Evolutionary conservation across 352 stramenopile genomes (phyloP).

Genomic region (Globisporangium middletonii): DNA sequence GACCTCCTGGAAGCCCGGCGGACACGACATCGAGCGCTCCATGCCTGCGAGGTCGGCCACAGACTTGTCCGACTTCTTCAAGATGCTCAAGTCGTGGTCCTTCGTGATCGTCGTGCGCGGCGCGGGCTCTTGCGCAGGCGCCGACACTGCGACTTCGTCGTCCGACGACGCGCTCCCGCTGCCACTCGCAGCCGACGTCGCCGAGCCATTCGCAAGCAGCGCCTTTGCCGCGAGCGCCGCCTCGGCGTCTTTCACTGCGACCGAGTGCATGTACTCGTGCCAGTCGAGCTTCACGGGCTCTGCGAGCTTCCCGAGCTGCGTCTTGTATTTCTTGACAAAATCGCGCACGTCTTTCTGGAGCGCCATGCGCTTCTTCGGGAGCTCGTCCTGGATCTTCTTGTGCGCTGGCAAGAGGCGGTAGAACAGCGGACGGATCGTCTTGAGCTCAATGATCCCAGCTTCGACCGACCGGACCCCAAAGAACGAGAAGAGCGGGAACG

Average conservation of each 20-base stretch:
- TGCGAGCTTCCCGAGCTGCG: constrained; percentile 52
- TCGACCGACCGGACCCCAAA: constrained; percentile 85
- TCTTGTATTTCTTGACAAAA: constrained; percentile 73
- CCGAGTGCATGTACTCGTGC: constrained; percentile 80
- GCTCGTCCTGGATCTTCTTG: constrained; percentile 74
- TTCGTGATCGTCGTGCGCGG: constrained; percentile 63
- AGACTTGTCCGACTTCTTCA: constrained; percentile 70
- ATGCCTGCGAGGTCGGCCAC: constrained; percentile 53
- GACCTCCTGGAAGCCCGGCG: constrained; percentile 64
- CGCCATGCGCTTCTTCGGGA: constrained; percentile 52
- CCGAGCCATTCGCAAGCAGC: constrained; percentile 1
- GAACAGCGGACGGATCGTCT: constrained; percentile 78
- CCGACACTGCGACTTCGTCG: constrained; percentile 13
- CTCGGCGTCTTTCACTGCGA: constrained; percentile 24
- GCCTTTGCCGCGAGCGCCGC: not conserved
- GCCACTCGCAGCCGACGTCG: not conserved
- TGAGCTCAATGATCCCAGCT: constrained; percentile 84
- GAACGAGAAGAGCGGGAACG: constrained; percentile 85
- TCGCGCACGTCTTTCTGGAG: constrained; percentile 71
- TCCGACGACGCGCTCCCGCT: not conserved
- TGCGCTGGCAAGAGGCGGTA: constrained; percentile 75
- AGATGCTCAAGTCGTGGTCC: constrained; percentile 74
- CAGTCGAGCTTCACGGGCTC: constrained; percentile 75
- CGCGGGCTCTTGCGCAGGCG: constrained; percentile 4
- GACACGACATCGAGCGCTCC: constrained; percentile 75